phyloP scores from a whole-genome alignment of 805 yeast species.

The Wickerhamiella azymoides region DNA sequence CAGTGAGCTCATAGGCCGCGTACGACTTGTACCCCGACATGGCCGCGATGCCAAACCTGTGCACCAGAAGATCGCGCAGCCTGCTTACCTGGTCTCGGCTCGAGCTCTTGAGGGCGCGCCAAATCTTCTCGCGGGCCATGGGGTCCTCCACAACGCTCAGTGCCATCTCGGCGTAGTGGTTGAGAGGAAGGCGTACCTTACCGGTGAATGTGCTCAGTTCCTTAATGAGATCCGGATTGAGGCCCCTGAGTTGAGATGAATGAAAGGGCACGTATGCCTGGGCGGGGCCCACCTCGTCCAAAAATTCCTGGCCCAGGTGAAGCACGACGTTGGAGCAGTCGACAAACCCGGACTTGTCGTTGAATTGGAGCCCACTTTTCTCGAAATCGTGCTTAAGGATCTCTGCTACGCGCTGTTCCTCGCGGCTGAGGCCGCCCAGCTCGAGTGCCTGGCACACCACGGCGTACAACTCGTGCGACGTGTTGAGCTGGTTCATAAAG shows the following conservation, averaged over 20 bases:
- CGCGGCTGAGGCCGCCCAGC: conserved; percentile 37
- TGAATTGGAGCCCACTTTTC: conserved; percentile 78
- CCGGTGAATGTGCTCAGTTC: conserved; percentile 19
- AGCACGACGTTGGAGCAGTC: conserved; percentile 70
- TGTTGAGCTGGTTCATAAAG: conserved; percentile 84
- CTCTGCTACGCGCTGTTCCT: conserved; percentile 72
- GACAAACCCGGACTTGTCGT: conserved; percentile 47
- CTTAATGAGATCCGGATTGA: conserved; percentile 22
- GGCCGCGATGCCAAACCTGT: conserved; percentile 57
- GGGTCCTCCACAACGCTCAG: conserved; percentile 45
- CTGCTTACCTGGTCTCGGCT: conserved; percentile 45
- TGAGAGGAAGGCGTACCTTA: conserved; percentile 42
- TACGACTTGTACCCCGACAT: conserved; percentile 58
- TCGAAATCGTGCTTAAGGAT: conserved; percentile 73
- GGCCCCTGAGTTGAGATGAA: conserved; percentile 21
- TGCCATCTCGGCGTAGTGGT: conserved; percentile 50
- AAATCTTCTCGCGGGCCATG: conserved; percentile 47
- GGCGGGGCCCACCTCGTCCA: conserved; percentile 31
- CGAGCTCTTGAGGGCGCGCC: conserved; percentile 63
- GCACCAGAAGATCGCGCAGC: conserved; percentile 44
- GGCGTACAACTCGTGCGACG: conserved; percentile 57
- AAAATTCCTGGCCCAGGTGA: conserved; percentile 63
- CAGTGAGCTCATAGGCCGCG: conserved; percentile 69
- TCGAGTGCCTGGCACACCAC: conserved; percentile 44
- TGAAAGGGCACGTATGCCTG: conserved; percentile 15